phyloP scores from a whole-genome alignment of 202 grass and related monocot species.

The Zizania palustris region DNA sequence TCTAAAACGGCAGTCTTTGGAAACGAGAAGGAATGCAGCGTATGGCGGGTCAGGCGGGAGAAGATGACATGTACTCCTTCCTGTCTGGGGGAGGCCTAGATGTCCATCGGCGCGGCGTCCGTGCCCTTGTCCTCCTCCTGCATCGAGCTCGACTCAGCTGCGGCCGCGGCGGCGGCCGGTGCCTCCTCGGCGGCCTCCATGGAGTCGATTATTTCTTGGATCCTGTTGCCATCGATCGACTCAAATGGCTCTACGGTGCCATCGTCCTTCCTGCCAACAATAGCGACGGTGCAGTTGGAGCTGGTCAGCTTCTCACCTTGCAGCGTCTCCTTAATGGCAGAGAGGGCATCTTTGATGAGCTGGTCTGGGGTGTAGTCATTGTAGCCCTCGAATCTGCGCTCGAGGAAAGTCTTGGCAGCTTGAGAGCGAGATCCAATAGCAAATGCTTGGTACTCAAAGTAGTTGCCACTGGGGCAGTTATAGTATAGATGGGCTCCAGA shows the following conservation, averaged over 20 bases:
- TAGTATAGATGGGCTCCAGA: constrained; percentile 89
- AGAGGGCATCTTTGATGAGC: constrained; percentile 87
- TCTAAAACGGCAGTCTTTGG: constrained; percentile 35
- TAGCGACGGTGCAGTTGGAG: constrained; percentile 82
- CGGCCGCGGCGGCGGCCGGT: neutral
- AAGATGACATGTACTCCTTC: neutral
- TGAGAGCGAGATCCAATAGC: constrained; percentile 96
- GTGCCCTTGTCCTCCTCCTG: constrained; percentile 61
- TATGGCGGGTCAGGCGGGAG: no score
- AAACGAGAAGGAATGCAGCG: constrained; percentile 4
- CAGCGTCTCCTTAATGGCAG: constrained; percentile 90
- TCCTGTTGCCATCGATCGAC: constrained; percentile 56
- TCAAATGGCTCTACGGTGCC: constrained; percentile 68
- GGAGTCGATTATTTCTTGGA: constrained; percentile 82
- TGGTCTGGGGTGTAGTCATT: constrained; percentile 74
- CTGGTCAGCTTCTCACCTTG: constrained; percentile 91
- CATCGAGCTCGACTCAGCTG: constrained; percentile 42
- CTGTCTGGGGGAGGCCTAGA: constrained; percentile 40
- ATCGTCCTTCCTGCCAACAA: constrained; percentile 69
- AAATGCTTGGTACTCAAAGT: constrained; percentile 98
- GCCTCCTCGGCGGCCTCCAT: constrained; percentile 64
- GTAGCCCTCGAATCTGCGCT: constrained; percentile 63
- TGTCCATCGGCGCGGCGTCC: constrained; percentile 88
- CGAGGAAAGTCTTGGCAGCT: constrained; percentile 93
- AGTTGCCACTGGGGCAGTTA: constrained; percentile 98